Conservation (phyloP, 73 alveolate genomes). For the Uronychia setigera region DNA sequence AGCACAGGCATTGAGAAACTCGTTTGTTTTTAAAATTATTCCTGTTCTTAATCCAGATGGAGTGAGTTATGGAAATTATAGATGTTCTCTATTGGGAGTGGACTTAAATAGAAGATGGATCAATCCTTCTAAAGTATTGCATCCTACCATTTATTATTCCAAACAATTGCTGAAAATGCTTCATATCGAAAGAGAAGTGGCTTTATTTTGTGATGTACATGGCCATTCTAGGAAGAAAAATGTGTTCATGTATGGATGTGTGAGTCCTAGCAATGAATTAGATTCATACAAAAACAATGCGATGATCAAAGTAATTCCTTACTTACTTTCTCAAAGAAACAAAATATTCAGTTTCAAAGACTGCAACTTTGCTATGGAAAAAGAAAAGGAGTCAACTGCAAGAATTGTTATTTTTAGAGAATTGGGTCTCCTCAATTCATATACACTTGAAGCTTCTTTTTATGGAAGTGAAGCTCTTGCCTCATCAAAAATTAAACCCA, state of each 20-base stretch:
- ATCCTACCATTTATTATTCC: conserved; percentile 81
- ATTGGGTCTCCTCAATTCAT: conserved; percentile 51
- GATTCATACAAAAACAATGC: conserved; percentile 31
- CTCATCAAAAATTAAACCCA: neutral
- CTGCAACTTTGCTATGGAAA: conserved; percentile 64
- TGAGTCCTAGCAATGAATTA: conserved; percentile 15
- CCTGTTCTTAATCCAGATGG: conserved; percentile 99
- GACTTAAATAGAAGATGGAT: conserved; percentile 93
- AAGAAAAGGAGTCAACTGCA: conserved; percentile 69
- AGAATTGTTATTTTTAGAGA: conserved; percentile 68
- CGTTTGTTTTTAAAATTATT: conserved; percentile 69
- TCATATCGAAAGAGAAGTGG: conserved; percentile 59
- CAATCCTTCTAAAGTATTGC: conserved; percentile 79
- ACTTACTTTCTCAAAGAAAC: conserved; percentile 29
- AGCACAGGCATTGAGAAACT: conserved; percentile 74
- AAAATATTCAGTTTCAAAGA: conserved; percentile 51
- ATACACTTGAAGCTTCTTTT: conserved; percentile 70
- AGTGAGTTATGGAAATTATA: conserved; percentile 91
- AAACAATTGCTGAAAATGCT: conserved; percentile 75
- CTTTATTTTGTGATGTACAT: conserved; percentile 77
- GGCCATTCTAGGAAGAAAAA: conserved; percentile 79
- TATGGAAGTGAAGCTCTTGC: conserved; percentile 53
- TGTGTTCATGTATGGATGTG: conserved; percentile 35
- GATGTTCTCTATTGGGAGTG: conserved; percentile 92
- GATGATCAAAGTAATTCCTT: conserved; percentile 56